Base-by-base conservation (phyloP, 2,329 filamentous ascomycete species). In the Metarhizium album region DNA sequence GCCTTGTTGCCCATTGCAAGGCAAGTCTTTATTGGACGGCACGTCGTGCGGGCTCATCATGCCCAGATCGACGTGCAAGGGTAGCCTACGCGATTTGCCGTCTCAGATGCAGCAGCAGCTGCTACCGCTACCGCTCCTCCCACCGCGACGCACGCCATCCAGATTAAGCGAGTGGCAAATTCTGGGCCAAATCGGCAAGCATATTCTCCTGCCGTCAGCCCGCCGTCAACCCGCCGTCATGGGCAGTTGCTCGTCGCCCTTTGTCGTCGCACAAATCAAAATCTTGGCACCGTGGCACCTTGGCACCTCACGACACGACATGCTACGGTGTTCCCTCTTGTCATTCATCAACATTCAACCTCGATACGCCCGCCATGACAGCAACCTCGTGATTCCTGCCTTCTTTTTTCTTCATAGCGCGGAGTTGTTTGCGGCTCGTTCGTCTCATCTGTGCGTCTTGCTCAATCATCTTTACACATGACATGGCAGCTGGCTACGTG, bases 91-190 rank as follows among this genome's bases (percentile, higher is more conserved):
- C 24, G 3, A 40, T 14, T 35, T 29, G 7, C n/a, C n/a, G 46
- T 49, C 47, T 45, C 40, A 42, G 2, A 49, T 49, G 29, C 42
- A 20, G 31, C 47, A 37, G 35, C 47, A n/a, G n/a, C n/a, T n/a
- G n/a, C n/a, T n/a, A n/a, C n/a, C n/a, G n/a, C n/a, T n/a, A n/a
- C n/a, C n/a, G n/a, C n/a, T n/a, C n/a, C n/a, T n/a, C n/a, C n/a
- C n/a, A n/a, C n/a, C n/a, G n/a, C n/a, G n/a, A n/a, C n/a, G n/a
- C 45, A 22, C 24, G n/a, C 14, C 18, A 31, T 29, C 27, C 47
- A 20, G 23, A 40, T 29, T 27, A 42, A 49, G 18, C 24, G 14
- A 38, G 47, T 49, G 47, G 47, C 47, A 45, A 45, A 49, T 42
- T 35, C 40, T 37, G 20, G 40, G 5, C 31, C 7, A 31, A 2